phyloP scores from a whole-genome alignment of 225 moss, liverwort and hornwort genomes.

The Physcomitrellopsis africana region DNA sequence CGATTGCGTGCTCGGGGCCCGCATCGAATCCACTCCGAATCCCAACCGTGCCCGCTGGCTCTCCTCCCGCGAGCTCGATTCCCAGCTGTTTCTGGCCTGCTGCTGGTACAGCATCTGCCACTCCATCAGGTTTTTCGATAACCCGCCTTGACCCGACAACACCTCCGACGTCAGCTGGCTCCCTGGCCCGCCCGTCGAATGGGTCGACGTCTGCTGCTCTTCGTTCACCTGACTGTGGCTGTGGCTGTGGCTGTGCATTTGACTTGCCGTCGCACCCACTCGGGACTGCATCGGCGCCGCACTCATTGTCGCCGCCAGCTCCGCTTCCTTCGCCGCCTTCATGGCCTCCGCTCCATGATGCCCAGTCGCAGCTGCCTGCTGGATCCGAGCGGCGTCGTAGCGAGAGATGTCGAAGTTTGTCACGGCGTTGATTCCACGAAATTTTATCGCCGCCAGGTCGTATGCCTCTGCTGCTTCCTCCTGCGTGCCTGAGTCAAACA shows the following conservation, averaged over 20 bases:
- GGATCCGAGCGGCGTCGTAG: constrained; percentile 91
- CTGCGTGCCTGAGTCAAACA: constrained; percentile 69
- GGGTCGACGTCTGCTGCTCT: constrained; percentile 67
- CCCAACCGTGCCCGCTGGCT: constrained; percentile 38
- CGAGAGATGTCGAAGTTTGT: constrained; percentile 99
- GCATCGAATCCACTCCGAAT: constrained; percentile 50
- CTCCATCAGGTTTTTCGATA: constrained; percentile 80
- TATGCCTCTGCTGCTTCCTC: constrained; percentile 99
- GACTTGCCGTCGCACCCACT: constrained; percentile 51
- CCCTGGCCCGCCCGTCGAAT: constrained; percentile 69
- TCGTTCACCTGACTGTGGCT: constrained; percentile 64
- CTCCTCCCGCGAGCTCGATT: constrained; percentile 48
- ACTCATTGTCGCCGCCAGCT: constrained; percentile 44
- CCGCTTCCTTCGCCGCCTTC: constrained; percentile 69
- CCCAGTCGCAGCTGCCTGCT: constrained; percentile 47
- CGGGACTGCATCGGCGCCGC: constrained; percentile 45
- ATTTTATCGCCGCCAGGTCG: constrained; percentile 97
- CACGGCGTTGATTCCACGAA: constrained; percentile 94
- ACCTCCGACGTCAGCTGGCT: constrained; percentile 68
- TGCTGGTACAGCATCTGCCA: constrained; percentile 98
- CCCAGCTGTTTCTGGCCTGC: constrained; percentile 49
- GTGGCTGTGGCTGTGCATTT: constrained; percentile 53
- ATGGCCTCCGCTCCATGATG: constrained; percentile 66
- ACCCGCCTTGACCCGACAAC: constrained; percentile 34
- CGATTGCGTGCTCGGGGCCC: constrained; percentile 40